Base-by-base conservation (phyloP, 495 filamentous ascomycete genomes). In the Neurospora sp. region DNA sequence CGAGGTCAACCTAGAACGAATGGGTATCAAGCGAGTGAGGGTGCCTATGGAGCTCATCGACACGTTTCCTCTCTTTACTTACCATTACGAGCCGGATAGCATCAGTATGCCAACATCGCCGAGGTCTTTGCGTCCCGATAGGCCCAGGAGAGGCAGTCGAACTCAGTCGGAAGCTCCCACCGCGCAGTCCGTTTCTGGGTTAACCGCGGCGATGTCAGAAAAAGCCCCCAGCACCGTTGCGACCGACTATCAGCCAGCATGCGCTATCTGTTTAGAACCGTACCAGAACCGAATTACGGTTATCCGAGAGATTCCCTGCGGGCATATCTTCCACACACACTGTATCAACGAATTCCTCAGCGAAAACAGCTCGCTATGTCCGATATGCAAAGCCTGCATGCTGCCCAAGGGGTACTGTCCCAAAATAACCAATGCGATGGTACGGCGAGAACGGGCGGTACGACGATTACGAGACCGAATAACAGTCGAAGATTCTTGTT, bases 211-310 rank as follows among this genome's bases (percentile, higher is more conserved):
- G 18, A 22, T 73, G 3, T 75, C 74, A 4, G 74, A 75, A 20
- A 75, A 73, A 20, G 69, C 71, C 8, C 71, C 70, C 5, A 73
- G 70, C 71, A 71, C 76, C 45, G 61, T 75, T 14, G 71, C 87
- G 10, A 85, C 86, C 16, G 81, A 90, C 73, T 86, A 88, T 31
- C 92, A 95, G 79, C 90, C 91, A 0, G 89, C 86, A 7, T 98
- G 95, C 77, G 86, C 90, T 6, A 97, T 98, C 72, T 98, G 95
- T 76, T 86, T 97, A 3, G 93, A 96, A 22, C 87, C 93, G 72
- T 98, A 92, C 78, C 85, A 89, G 35, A 87, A 90, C 20, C 85
- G 86, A 9, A 77, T 79, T 18, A 90, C 93, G 0, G 86, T 86
- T 31, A 92, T 97, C 73, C 91, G 94, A 44, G 92, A 96, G 79